Conservation (phyloP, 495 filamentous ascomycete species). For the Symbiotaphrina buchneri region DNA sequence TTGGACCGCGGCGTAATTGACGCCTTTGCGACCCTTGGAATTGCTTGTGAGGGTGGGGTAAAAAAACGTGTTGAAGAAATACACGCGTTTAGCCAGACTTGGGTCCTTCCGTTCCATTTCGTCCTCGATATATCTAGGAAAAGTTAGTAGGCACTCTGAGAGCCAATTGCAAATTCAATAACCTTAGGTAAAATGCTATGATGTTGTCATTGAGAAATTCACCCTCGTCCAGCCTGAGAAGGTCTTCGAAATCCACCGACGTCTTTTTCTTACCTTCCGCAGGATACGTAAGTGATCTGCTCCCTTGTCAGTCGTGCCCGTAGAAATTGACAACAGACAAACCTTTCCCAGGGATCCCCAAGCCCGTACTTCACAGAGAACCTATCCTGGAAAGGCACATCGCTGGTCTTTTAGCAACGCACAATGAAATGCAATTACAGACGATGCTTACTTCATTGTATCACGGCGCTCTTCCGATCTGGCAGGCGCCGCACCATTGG, state of each 20-base stretch:
- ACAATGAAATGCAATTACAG: too few species aligned
- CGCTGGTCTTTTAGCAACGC: too few species aligned
- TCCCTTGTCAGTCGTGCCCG: background rate
- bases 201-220: conserved; percentile 86
- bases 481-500: too few species aligned
- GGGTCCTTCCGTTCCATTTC: conserved; percentile 29
- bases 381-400: too few species aligned
- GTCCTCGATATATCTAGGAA: conserved; percentile 33
- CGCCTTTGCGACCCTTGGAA: conserved; percentile 26
- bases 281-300: conserved; percentile 46
- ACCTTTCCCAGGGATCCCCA: too few species aligned
- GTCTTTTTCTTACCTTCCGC: conserved; percentile 42
- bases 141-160: conserved; percentile 6
- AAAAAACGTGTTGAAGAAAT: conserved; percentile 87
- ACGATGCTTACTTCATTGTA: too few species aligned
- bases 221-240: conserved; percentile 57
- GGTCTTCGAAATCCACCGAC: conserved; percentile 57
- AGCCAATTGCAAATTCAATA: background rate
- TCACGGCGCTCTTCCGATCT: too few species aligned
- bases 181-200: conserved; percentile 61
- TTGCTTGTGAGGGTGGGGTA: conserved; percentile 47
- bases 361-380: too few species aligned
- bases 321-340: too few species aligned
- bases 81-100: conserved; percentile 38
- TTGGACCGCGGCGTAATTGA: conserved; percentile 65